Evolutionary conservation across 2,329 filamentous ascomycete species (phyloP).

Genomic region (Alternaria sp.): DNA sequence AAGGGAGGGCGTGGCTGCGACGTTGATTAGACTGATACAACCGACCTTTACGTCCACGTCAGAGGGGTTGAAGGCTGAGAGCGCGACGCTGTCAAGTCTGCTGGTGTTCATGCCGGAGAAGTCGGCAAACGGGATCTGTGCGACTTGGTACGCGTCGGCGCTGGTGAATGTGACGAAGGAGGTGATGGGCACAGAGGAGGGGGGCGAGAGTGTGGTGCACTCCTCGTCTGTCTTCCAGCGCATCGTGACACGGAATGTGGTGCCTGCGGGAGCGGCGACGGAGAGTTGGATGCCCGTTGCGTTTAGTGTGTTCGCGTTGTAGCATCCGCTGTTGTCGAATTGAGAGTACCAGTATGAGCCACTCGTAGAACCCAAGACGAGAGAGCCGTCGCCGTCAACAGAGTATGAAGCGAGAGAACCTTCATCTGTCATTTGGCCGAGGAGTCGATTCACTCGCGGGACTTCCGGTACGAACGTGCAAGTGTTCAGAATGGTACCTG

Average conservation of each 20-base stretch:
- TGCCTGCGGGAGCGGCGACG: conserved; percentile 3
- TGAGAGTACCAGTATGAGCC: conserved; percentile 10
- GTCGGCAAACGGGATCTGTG: conserved; percentile 10
- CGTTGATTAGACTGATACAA: conserved; percentile 7
- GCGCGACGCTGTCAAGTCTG: conserved; percentile 8
- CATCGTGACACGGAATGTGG: conserved; percentile 4
- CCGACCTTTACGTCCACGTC: conserved; percentile 1
- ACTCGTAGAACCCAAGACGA: background rate
- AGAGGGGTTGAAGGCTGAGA: conserved; percentile 2
- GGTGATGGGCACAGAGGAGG: conserved; percentile 1
- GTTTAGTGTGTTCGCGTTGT: conserved; percentile 6
- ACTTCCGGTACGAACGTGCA: conserved; percentile 7
- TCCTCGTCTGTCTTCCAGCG: conserved; percentile 8
- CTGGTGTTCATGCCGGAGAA: conserved; percentile 11
- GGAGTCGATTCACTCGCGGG: conserved; percentile 1
- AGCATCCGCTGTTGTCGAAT: conserved; percentile 2
- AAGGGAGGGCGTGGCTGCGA: background rate
- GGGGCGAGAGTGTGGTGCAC: conserved; percentile 1
- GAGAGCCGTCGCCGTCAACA: conserved; percentile 2
- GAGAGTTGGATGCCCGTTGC: conserved; percentile 9
- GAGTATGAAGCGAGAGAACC: conserved; percentile 8
- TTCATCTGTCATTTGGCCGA: conserved; percentile 7
- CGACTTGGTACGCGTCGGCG: conserved; percentile 3
- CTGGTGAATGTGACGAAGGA: conserved; percentile 1
- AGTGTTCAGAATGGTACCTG: conserved; percentile 9